These are phyloP conservation scores for Saccharum hybrid DNA, from an alignment of 202 grass and related monocot genomes.

Conservation along the genomic window DNA sequence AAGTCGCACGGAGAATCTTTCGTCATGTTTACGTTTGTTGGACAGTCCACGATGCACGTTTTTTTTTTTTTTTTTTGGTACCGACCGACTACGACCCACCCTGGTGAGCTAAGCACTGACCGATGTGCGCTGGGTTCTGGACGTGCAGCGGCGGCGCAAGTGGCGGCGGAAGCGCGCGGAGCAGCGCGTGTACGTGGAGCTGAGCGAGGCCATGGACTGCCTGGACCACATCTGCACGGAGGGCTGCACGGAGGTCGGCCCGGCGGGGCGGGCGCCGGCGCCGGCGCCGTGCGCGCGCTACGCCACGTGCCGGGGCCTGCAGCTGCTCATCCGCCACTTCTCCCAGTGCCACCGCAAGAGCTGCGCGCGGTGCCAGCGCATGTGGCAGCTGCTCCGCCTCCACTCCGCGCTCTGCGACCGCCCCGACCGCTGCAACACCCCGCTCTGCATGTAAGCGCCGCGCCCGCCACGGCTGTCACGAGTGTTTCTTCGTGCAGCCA, in stretches of 20 bases:
- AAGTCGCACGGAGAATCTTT: neutral
- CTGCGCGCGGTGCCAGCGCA: conserved; percentile 81
- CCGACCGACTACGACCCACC: neutral
- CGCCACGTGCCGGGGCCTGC: conserved; percentile 69
- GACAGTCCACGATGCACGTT: neutral
- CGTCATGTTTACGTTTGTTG: neutral
- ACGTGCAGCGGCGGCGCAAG: conserved; percentile 57
- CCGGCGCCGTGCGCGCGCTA: conserved; percentile 50
- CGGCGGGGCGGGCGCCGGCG: conserved; percentile 45
- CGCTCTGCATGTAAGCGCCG: conserved; percentile 72
- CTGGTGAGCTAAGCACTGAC: conserved; percentile 8
- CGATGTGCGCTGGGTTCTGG: too few relatives aligned
- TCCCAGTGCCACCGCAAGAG: conserved; percentile 63
- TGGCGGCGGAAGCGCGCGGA: conserved; percentile 55
- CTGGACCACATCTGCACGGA: conserved; percentile 76
- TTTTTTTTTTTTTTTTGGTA: neutral
- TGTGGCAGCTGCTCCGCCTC: conserved; percentile 90
- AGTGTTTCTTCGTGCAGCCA: neutral
- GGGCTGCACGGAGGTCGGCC: conserved; percentile 68
- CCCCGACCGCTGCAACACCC: conserved; percentile 58
- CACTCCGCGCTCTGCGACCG: conserved; percentile 75
- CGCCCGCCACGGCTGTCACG: neutral
- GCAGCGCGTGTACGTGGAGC: conserved; percentile 76
- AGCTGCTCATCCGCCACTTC: conserved; percentile 84
- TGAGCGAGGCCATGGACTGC: conserved; percentile 84